Evolutionary conservation across 2,329 filamentous ascomycete genomes (phyloP).

Genomic region (Ceratocystis papillata): DNA sequence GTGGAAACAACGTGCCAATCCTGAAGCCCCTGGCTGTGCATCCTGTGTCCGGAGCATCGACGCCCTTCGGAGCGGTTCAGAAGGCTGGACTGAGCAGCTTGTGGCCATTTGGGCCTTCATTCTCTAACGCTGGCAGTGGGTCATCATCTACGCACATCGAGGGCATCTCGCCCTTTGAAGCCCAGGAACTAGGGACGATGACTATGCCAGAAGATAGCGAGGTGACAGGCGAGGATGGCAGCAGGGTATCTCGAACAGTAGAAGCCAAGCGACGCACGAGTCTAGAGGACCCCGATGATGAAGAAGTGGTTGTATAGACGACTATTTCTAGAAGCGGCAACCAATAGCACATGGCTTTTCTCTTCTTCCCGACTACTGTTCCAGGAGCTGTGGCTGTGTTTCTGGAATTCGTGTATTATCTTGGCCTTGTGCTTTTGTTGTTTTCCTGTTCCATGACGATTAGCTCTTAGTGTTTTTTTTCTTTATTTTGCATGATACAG

Average conservation of each 20-base stretch:
- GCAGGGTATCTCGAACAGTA: constrained; percentile 37
- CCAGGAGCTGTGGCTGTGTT: too few relatives aligned
- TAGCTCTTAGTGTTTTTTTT: too few relatives aligned
- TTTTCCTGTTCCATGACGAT: too few relatives aligned
- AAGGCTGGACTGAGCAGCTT: constrained; percentile 40
- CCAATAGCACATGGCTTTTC: too few relatives aligned
- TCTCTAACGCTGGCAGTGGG: constrained; percentile 10
- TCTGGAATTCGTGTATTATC: too few relatives aligned
- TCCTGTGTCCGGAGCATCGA: constrained; percentile 33
- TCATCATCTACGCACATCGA: constrained; percentile 16
- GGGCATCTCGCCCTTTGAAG: constrained; percentile 26
- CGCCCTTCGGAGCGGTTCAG: constrained; percentile 22
- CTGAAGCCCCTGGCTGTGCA: constrained; percentile 47
- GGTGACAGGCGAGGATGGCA: constrained; percentile 33
- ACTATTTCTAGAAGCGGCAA: not conserved
- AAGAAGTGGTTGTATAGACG: constrained; percentile 36
- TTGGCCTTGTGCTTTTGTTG: too few relatives aligned
- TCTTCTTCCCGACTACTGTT: too few relatives aligned
- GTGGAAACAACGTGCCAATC: constrained; percentile 36
- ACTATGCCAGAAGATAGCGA: constrained; percentile 28
- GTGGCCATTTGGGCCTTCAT: constrained; percentile 43
- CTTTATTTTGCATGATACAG: too few relatives aligned
- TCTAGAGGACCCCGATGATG: constrained; percentile 47
- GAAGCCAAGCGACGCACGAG: constrained; percentile 47
- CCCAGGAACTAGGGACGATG: constrained; percentile 24